Conservation (phyloP, 805 yeast species). For the Cyberlindnera japonica region DNA sequence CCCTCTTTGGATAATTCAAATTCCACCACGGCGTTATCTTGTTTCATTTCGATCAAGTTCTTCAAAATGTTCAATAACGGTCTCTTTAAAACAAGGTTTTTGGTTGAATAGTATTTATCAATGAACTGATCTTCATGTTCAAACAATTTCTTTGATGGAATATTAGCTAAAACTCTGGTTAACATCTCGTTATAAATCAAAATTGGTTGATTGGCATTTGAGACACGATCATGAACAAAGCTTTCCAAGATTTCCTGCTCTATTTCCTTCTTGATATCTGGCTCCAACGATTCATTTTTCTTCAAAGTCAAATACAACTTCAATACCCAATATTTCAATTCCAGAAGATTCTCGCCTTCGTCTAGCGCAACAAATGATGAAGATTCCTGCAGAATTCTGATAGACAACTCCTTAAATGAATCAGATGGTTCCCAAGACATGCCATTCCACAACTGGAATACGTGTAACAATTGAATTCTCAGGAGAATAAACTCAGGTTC, state of each 20-base stretch:
- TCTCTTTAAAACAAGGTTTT: slow-evolving; percentile 40
- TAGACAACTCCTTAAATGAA: slow-evolving; percentile 36
- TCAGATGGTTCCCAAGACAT: slow-evolving; percentile 28
- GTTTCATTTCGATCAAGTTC: slow-evolving; percentile 40
- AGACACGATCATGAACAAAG: slow-evolving; percentile 29
- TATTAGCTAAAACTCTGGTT: slow-evolving; percentile 28
- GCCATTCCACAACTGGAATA: slow-evolving; percentile 43
- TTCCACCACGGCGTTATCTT: slow-evolving; percentile 60
- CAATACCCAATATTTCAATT: slow-evolving; percentile 45
- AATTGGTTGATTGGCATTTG: slow-evolving; percentile 29
- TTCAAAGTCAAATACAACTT: slow-evolving; percentile 36
- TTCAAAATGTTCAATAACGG: slow-evolving; percentile 39
- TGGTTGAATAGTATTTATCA: slow-evolving; percentile 25
- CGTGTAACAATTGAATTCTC: slow-evolving; percentile 38
- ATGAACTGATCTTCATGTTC: slow-evolving; percentile 36
- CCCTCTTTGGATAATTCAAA: slow-evolving; percentile 45
- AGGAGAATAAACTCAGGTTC: slow-evolving; percentile 49
- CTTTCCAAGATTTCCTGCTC: slow-evolving; percentile 40
- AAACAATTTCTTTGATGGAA: slow-evolving; percentile 32
- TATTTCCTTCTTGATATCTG: slow-evolving; percentile 35
- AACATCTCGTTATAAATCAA: slow-evolving; percentile 36
- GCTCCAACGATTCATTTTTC: slow-evolving; percentile 23
- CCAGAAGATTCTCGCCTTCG: slow-evolving; percentile 32
- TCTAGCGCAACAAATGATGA: slow-evolving; percentile 39
- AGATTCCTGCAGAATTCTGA: slow-evolving; percentile 40